These are phyloP conservation scores for Xylaria sp. DNA, from an alignment of 2,329 filamentous ascomycete species.

Conservation along the genomic window DNA sequence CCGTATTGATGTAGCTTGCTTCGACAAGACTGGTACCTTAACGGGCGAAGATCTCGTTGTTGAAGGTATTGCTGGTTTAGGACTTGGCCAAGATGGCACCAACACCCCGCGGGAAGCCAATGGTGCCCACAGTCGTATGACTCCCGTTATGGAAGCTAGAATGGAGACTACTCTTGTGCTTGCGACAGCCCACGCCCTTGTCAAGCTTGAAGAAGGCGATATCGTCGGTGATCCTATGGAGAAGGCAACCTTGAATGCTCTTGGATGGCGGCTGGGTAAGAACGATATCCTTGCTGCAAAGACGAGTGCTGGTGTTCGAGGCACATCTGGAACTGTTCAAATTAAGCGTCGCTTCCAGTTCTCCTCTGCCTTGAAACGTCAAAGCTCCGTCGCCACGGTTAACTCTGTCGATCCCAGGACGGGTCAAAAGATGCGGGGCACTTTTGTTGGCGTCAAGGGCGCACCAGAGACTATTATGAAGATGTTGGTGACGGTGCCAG, in stretches of 20 bases:
- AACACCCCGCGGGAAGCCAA: constrained; percentile 75
- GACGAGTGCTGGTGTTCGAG: constrained; percentile 57
- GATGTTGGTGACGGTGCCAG: constrained; percentile 85
- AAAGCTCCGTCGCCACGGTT: constrained; percentile 91
- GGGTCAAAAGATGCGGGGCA: constrained; percentile 80
- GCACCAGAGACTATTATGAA: constrained; percentile 96
- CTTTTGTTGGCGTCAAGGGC: constrained; percentile 95
- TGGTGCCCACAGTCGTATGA: constrained; percentile 84
- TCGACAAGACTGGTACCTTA: constrained; percentile 97
- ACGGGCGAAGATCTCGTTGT: constrained; percentile 97
- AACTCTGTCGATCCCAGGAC: constrained; percentile 75
- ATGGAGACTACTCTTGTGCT: constrained; percentile 91
- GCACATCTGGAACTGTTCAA: constrained; percentile 80
- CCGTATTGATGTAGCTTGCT: constrained; percentile 94
- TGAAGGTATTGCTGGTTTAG: constrained; percentile 92
- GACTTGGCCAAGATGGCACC: constrained; percentile 73
- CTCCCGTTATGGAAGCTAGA: constrained; percentile 73
- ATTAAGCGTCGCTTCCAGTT: constrained; percentile 98
- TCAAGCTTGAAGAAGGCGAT: constrained; percentile 96
- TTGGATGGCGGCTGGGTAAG: constrained; percentile 92
- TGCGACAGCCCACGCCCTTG: constrained; percentile 92
- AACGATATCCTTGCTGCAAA: constrained; percentile 86
- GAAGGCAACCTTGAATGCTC: constrained; percentile 88
- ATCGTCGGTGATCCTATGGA: constrained; percentile 99
- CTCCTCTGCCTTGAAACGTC: constrained; percentile 93